Conservation (phyloP, 441 rosid genomes). For the Cnidoscolus chayamansa region DNA sequence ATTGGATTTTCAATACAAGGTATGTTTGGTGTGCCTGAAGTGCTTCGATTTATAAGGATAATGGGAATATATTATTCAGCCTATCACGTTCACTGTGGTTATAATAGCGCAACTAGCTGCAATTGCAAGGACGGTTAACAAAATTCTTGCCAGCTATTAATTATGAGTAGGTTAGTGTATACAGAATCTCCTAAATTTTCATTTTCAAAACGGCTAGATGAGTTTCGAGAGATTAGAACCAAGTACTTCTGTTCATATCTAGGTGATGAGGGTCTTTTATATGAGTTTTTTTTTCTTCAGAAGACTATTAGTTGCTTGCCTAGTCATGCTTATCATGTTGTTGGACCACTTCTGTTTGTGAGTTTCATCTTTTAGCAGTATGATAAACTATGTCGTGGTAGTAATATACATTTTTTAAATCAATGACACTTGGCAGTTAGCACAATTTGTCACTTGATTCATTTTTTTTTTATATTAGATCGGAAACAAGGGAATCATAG, state of each 20-base stretch:
- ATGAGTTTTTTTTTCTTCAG: neutral
- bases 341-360: neutral
- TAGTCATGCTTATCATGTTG: neutral
- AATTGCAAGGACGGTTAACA: neutral
- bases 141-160: neutral
- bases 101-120: neutral
- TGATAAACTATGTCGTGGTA: neutral
- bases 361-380: neutral
- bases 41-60: neutral
- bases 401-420: neutral
- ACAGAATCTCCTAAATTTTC: neutral
- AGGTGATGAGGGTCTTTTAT: neutral
- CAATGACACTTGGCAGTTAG: neutral
- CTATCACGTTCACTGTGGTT: neutral
- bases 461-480: constrained; percentile 36
- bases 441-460: neutral
- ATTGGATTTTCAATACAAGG: neutral
- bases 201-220: neutral
- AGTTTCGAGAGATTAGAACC: neutral
- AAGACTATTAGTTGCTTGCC: neutral
- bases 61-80: neutral
- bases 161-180: neutral
- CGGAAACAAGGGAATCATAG: constrained; percentile 75
- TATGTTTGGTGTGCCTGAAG: neutral
- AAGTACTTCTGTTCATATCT: neutral